Evolutionary conservation across 2,329 filamentous ascomycete genomes (phyloP).

Genomic region (Endocalyx cinctus): DNA sequence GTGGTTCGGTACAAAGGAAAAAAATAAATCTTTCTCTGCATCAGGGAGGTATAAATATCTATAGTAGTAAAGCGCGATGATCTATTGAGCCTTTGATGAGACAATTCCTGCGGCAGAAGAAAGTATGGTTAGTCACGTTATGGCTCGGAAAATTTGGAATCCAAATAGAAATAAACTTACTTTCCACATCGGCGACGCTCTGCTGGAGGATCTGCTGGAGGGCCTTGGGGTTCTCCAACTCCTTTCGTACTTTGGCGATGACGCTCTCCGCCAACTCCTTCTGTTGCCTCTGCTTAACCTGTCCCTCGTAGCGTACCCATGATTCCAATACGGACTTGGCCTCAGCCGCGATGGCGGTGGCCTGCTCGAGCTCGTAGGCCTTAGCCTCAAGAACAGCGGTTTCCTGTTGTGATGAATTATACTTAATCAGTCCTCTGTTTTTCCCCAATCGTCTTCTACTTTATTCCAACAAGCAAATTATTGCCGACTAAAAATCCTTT

Average conservation of each 20-base stretch:
- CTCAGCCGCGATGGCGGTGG: slow-evolving; percentile 85
- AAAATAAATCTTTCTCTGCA: slow-evolving; percentile 41
- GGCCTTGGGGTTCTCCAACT: slow-evolving; percentile 95
- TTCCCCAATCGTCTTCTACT: too few relatives aligned
- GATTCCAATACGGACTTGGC: slow-evolving; percentile 95
- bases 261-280: slow-evolving; percentile 87
- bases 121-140: background rate
- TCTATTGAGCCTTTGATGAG: slow-evolving; percentile 60
- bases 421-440: slow-evolving; percentile 12
- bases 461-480: too few relatives aligned
- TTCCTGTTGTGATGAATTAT: slow-evolving; percentile 63
- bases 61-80: slow-evolving; percentile 25
- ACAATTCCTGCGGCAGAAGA: slow-evolving; percentile 52
- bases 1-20: too few relatives aligned
- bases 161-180: slow-evolving; percentile 43
- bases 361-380: slow-evolving; percentile 96
- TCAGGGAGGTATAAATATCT: slow-evolving; percentile 27
- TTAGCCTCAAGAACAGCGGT: slow-evolving; percentile 93
- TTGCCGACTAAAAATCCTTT: too few relatives aligned
- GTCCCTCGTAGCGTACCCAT: slow-evolving; percentile 97
- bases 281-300: slow-evolving; percentile 99
- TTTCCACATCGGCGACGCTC: slow-evolving; percentile 93
- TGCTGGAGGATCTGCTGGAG: slow-evolving; percentile 98
- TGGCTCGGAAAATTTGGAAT: background rate
- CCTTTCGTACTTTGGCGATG: slow-evolving; percentile 98